A percentile compares a stretch with the other conserved stretches of the same genome.
Conservation (phyloP, 768 basidiomycete genomes). For the Pseudohyphozyma bogoriensis region DNA sequence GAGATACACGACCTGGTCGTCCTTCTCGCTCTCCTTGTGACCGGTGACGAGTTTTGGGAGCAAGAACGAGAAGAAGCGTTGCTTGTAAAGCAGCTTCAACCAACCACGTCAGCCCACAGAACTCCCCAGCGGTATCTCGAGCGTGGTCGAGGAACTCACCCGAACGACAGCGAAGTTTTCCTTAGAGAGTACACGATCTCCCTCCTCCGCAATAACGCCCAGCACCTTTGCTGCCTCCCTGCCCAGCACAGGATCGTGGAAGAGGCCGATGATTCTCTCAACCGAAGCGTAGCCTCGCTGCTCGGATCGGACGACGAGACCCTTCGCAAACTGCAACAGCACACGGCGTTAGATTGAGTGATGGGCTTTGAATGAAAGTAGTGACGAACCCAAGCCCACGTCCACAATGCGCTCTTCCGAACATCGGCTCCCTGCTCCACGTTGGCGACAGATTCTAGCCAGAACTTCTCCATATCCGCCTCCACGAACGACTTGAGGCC, state of each 20-base stretch:
- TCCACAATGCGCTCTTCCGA: constrained; percentile 28
- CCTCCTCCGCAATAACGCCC: constrained; percentile 52
- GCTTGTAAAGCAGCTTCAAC: constrained; percentile 40
- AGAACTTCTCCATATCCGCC: constrained; percentile 43
- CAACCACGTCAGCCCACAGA: too few relatives aligned
- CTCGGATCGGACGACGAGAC: constrained; percentile 65
- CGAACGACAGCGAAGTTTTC: constrained; percentile 65
- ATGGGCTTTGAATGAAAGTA: neutral
- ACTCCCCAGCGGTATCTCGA: too few relatives aligned
- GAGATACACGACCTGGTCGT: constrained; percentile 51
- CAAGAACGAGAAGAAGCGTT: constrained; percentile 53
- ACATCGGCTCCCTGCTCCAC: neutral
- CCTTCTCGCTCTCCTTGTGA: constrained; percentile 42
- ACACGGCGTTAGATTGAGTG: neutral
- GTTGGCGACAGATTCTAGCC: constrained; percentile 45
- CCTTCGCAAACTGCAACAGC: constrained; percentile 57
- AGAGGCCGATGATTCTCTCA: constrained; percentile 57
- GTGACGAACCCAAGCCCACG: constrained; percentile 32
- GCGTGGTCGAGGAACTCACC: constrained; percentile 43
- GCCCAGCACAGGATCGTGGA: constrained; percentile 55
- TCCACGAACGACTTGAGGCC: constrained; percentile 23
- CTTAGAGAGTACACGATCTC: constrained; percentile 61
- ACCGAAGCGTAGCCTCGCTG: constrained; percentile 49
- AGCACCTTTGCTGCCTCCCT: constrained; percentile 67
- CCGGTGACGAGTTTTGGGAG: constrained; percentile 66